Evolutionary conservation across 352 stramenopile genomes (phyloP), one percentile per base, ranked within the genome.

Genomic region (Thalassiosira hispida): DNA sequence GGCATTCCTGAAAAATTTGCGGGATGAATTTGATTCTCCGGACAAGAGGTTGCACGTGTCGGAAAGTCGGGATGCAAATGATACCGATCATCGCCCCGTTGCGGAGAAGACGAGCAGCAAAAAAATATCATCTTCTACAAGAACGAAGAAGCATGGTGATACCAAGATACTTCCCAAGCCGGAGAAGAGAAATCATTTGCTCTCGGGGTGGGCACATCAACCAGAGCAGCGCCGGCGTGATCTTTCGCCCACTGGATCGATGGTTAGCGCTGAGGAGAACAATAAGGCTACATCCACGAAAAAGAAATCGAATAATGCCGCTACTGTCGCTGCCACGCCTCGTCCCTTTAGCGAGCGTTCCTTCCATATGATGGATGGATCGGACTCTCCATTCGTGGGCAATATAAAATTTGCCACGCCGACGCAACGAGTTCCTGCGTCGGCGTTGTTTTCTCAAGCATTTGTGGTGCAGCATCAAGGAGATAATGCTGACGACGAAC

Each of bases 361-460:
- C 46, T 47, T 61, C 25, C 44, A n/a, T 40, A 23, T 20, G 20
- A 71, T 73, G 22, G 49, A 81, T 47, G 59, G 59, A 18, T 14
- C 31, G 0, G 63, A 84, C 20, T 74, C 56, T 44, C 76, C 76
- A 35, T 84, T 84, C 25, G 44, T 61, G 27, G 76, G 76, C 12
- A 67, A 79, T 29, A 73, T 79, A 18, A 79, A 84, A 47, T 84
- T 79, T 61, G 42, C 33, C 46, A 56, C 55, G 27, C 22, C 69
- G 5, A 53, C 12, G 14, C 49, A 72, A 38, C 40, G 65, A 55
- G 46, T 73, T 67, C 51, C 76, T 38, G 29, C 47, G 16, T 77
- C 76, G 2, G 63, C 63, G 12, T 71, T 79, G 56, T 84, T 84
- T 63, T 72, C 67, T 22, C 68, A 76, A 40, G 76, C 76, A 40